Evolutionary conservation across 164 flowering plant species (phyloP).

Genomic region (Magnolia kwangsiensis): DNA sequence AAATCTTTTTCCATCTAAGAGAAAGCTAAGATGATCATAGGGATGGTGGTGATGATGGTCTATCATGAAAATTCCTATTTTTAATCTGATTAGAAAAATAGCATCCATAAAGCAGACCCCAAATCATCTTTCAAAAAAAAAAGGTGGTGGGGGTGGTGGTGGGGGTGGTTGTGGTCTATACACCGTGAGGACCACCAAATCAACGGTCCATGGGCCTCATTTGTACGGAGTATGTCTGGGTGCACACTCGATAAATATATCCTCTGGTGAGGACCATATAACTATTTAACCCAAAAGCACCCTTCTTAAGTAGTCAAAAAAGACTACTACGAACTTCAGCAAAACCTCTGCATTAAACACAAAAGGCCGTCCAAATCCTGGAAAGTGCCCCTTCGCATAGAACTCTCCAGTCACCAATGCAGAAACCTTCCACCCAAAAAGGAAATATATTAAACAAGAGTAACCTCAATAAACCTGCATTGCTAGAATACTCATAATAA

Average conservation of each 20-base stretch:
- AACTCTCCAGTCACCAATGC: constrained; percentile 90
- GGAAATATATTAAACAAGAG: constrained; percentile 9
- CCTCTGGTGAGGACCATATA: neutral
- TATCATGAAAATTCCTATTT: neutral
- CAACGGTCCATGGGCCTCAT: neutral
- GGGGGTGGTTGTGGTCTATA: too few relatives aligned
- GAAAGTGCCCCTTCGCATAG: constrained; percentile 84
- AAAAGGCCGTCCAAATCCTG: constrained; percentile 94
- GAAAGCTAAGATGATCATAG: neutral
- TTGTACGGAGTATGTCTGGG: neutral
- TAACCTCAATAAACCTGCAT: neutral
- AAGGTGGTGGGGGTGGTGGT: too few relatives aligned
- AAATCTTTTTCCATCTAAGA: neutral
- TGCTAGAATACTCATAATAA: neutral
- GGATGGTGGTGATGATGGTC: neutral
- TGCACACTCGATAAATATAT: neutral
- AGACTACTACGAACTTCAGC: constrained; percentile 55
- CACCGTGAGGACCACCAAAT: too few relatives aligned
- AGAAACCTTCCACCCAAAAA: constrained; percentile 63
- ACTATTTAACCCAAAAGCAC: constrained; percentile 3
- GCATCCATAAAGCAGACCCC: neutral
- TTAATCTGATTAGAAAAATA: too few relatives aligned
- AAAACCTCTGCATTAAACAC: constrained; percentile 84
- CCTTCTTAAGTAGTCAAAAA: constrained; percentile 7
- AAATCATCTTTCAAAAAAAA: too few relatives aligned